These are phyloP conservation scores for Acer campestre DNA, from an alignment of 345 rosid genomes.

Conservation along the genomic window DNA sequence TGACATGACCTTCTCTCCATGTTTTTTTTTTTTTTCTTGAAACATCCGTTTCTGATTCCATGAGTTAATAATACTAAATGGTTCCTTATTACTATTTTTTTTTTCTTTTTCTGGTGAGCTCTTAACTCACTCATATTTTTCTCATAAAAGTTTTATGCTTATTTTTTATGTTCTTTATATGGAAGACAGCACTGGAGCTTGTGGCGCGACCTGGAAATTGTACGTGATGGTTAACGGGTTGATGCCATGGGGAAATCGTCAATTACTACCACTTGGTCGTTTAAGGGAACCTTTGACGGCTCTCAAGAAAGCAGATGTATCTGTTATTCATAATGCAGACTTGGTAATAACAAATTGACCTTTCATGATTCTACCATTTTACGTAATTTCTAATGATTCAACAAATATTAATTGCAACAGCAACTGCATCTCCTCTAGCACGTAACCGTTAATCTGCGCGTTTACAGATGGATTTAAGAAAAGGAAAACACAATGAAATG, in stretches of 20 bases:
- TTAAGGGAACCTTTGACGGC: constrained; percentile 76
- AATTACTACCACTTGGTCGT: constrained; percentile 75
- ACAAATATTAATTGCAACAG: not conserved
- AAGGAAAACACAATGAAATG: not conserved
- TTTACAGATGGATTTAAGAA: not conserved
- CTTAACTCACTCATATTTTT: not conserved
- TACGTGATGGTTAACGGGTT: constrained; percentile 85
- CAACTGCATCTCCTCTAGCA: not conserved
- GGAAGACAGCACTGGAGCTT: constrained; percentile 77
- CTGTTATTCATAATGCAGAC: constrained; percentile 65
- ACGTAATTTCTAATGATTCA: not conserved
- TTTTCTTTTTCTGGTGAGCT: not conserved
- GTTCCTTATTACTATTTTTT: not conserved
- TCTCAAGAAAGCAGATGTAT: constrained; percentile 61
- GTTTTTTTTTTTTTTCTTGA: not conserved
- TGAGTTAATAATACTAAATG: constrained; percentile 3
- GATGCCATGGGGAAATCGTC: constrained; percentile 74
- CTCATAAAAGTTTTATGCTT: constrained; percentile 15
- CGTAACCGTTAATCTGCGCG: not conserved
- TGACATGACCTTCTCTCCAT: not conserved
- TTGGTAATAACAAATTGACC: constrained; percentile 43
- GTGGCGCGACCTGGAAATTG: constrained; percentile 74
- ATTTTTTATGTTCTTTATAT: constrained; percentile 22
- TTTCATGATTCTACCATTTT: not conserved
- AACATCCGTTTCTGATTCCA: not conserved